Evolutionary conservation across 2,329 filamentous ascomycete species (phyloP).

Genomic region (Colletotrichum limetticola): DNA sequence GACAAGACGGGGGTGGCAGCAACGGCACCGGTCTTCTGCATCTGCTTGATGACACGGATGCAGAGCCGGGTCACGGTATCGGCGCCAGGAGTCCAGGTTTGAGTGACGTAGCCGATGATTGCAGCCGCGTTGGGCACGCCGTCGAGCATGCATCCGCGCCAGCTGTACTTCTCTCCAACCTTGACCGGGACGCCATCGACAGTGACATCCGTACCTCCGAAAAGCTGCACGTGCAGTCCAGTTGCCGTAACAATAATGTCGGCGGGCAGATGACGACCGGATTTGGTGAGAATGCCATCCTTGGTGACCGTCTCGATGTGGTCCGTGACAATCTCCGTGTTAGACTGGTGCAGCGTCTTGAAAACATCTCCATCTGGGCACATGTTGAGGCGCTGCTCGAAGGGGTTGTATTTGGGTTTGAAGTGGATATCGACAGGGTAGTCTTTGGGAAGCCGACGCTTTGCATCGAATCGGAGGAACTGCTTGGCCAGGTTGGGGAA

Average conservation of each 20-base stretch:
- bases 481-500: conserved; percentile 62
- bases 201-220: conserved; percentile 61
- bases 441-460: conserved; percentile 61
- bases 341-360: conserved; percentile 55
- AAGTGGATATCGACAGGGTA: conserved; percentile 71
- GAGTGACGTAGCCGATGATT: conserved; percentile 73
- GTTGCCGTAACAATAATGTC: conserved; percentile 79
- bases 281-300: conserved; percentile 58
- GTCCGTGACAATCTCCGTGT: conserved; percentile 61
- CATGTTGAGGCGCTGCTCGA: conserved; percentile 81
- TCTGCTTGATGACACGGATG: conserved; percentile 60
- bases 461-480: conserved; percentile 57
- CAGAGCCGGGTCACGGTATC: conserved; percentile 62
- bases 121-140: conserved; percentile 72
- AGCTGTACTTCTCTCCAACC: conserved; percentile 63
- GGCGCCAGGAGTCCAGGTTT: conserved; percentile 74
- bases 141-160: conserved; percentile 74
- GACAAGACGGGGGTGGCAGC: conserved; percentile 19
- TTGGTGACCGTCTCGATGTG: conserved; percentile 61
- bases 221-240: conserved; percentile 69
- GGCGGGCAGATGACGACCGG: conserved; percentile 62
- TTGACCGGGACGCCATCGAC: conserved; percentile 65
- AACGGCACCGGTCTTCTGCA: conserved; percentile 47
- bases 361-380: conserved; percentile 69
- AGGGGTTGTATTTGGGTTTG: conserved; percentile 71